These are phyloP conservation scores for Sporisorium scitamineum DNA, from an alignment of 1,284 basidiomycete species.

Conservation along the genomic window DNA sequence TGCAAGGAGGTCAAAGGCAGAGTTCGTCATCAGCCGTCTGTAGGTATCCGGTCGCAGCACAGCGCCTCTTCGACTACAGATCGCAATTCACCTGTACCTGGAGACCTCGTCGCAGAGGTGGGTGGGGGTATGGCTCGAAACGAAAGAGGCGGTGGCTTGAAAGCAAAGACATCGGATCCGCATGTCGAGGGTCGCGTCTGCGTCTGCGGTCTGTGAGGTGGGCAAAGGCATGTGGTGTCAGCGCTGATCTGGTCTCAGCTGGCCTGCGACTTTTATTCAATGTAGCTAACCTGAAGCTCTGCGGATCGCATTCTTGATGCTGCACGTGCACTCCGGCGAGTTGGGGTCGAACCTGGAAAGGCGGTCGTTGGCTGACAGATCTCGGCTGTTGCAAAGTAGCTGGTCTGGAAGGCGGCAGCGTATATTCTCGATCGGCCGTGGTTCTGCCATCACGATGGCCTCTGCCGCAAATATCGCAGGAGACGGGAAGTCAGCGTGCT, in stretches of 20 bases:
- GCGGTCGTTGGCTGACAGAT: not conserved
- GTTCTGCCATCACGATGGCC: not conserved
- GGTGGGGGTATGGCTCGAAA: conserved; percentile 18
- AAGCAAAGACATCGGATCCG: conserved; percentile 36
- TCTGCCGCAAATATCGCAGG: not conserved
- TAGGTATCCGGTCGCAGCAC: not conserved
- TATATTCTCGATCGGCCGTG: not conserved
- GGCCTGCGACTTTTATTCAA: not conserved
- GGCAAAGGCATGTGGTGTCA: not conserved
- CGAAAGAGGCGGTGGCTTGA: conserved; percentile 16
- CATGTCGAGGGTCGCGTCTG: conserved; percentile 17
- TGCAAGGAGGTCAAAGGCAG: not conserved
- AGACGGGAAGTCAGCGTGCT: not conserved
- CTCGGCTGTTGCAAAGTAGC: not conserved
- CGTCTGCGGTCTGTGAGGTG: not conserved
- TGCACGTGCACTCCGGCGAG: not conserved
- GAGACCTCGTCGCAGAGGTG: not conserved
- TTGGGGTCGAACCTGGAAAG: not conserved
- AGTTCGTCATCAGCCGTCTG: not conserved
- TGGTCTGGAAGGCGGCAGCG: not conserved
- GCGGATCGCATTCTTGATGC: not conserved
- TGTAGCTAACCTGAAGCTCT: not conserved
- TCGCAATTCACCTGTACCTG: conserved; percentile 12
- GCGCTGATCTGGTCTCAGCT: not conserved
- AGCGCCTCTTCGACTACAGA: not conserved